Conservation (phyloP, 1,284 basidiomycete species). For the Microbotryum scabiosae region DNA sequence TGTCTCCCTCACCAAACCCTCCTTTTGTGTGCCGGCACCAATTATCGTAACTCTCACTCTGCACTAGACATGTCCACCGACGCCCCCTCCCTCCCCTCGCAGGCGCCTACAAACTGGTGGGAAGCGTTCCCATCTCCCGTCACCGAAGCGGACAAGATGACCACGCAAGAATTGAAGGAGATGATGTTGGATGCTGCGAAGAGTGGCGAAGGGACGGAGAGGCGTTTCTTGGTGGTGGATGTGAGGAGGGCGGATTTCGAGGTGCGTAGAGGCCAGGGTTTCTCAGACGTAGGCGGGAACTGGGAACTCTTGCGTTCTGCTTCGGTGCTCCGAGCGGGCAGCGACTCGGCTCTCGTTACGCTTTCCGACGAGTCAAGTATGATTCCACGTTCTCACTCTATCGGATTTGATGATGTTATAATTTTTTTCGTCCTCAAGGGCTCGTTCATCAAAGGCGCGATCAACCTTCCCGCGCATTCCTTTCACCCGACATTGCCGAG, state of each 20-base stretch:
- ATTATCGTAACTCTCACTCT: no score
- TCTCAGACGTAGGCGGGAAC: no score
- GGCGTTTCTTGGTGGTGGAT: neutral
- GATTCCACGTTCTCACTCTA: no score
- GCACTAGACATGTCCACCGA: no score
- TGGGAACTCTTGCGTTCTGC: no score
- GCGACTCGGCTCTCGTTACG: no score
- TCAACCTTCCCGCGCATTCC: constrained; percentile 41
- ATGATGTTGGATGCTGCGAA: neutral
- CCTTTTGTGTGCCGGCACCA: no score
- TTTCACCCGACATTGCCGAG: constrained; percentile 36
- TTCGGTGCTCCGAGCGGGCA: no score
- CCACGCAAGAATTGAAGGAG: neutral
- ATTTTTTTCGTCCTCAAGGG: constrained; percentile 1
- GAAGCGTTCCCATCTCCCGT: neutral
- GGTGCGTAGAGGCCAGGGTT: neutral
- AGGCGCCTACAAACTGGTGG: neutral
- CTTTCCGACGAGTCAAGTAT: no score
- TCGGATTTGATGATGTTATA: no score
- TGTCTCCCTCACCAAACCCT: no score
- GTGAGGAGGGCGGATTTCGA: constrained; percentile 2
- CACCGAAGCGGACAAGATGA: neutral
- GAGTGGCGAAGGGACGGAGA: neutral
- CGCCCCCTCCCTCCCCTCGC: no score
- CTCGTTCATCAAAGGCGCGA: constrained; percentile 36